Conservation (phyloP, 345 rosid genomes). For the Lepidium didymum region DNA sequence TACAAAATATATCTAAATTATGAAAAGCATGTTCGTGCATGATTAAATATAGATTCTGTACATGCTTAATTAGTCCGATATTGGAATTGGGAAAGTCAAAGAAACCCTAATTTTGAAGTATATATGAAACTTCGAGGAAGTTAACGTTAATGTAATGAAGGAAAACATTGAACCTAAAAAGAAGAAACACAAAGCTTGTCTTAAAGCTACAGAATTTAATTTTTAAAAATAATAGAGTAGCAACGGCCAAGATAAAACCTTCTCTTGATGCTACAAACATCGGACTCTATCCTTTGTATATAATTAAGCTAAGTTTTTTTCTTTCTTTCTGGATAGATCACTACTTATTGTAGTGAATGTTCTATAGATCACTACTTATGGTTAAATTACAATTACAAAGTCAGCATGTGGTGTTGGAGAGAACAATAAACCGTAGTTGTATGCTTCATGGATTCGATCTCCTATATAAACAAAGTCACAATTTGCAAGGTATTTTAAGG, state of each 20-base stretch:
- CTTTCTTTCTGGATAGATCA: not conserved
- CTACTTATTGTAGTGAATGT: not conserved
- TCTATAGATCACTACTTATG: too few relatives aligned
- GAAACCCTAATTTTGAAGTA: not conserved
- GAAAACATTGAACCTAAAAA: slow-evolving; percentile 2
- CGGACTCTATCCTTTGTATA: not conserved
- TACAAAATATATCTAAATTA: not conserved
- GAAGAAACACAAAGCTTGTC: not conserved
- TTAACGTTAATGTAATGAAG: not conserved
- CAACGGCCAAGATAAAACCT: slow-evolving; percentile 24
- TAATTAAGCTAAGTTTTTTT: not conserved
- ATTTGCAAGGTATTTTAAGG: too few relatives aligned
- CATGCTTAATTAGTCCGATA: not conserved
- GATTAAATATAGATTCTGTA: not conserved
- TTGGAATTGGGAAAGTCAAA: slow-evolving; percentile 6
- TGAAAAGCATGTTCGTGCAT: not conserved
- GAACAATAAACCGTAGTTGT: too few relatives aligned
- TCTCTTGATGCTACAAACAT: slow-evolving; percentile 11
- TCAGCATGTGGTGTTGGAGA: too few relatives aligned
- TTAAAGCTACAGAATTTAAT: not conserved
- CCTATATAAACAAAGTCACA: too few relatives aligned
- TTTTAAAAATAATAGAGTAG: not conserved
- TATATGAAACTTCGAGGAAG: not conserved
- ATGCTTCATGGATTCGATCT: too few relatives aligned
- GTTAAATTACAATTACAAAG: too few relatives aligned